Evolutionary conservation across 371 early-diverging fungal species (phyloP), one percentile per base, ranked within the genome.

Genomic region (Blakeslea trispora): DNA sequence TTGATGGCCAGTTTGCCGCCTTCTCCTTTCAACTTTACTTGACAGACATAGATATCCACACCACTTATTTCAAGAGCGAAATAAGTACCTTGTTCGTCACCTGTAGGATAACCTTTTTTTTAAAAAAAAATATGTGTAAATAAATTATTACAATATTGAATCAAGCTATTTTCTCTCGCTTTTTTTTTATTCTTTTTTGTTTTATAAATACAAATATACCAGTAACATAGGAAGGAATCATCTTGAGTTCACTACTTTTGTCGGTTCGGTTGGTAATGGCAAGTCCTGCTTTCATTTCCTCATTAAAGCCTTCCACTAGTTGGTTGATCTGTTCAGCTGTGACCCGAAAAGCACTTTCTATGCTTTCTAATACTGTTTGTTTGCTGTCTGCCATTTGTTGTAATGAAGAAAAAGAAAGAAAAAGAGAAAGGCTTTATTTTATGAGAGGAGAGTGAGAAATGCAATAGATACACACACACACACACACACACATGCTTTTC

Each of bases 61-160:
- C 96, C 97, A 43, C 93, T 93, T 35, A 96, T 82, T 70, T 97
- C 97, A 44, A 97, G 80, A 24, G 95, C 94, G 18, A 97, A 79
- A 74, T 85, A 94, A 19, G 86, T 83, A n/a, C 95, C 96, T 31
- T 82, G 86, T 63, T 95, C 96, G 50, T 81, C 68, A 31, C 95
- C 96, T 18, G 86, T 86, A 15, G 96, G 96, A 48, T 78, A 71
- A 2, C 76, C 79, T 76, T 24, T 46, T 31, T 17, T 22, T 45
- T 32, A 11, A 40, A 31, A 17, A 35, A 44, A 40, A 47, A 39
- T 19, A 8, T 18, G 13, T 23, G 50, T 31, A 39, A 15, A 40
- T 2, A 17, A 17, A 15, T 8, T 7, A 23, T 18, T 28, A 28
- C 3, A 28, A 28, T 28, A 28, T 28, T 5, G 34, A 5, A n/a